These are phyloP conservation scores for Gynochthodes officinalis DNA, from an alignment of 257 asterid genomes.

Conservation along the genomic window DNA sequence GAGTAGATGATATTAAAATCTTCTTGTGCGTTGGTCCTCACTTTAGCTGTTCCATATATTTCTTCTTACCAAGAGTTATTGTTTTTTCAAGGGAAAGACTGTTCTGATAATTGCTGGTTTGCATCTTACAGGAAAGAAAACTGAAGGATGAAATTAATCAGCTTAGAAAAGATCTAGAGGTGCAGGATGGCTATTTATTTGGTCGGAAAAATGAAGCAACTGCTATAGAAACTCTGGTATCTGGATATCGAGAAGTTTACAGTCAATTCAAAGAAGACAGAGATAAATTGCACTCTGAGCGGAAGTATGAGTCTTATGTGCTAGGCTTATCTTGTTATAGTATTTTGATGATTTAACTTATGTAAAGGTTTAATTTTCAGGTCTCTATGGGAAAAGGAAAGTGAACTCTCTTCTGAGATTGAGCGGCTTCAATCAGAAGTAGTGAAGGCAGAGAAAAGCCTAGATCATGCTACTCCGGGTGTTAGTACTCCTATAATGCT, in stretches of 20 bases:
- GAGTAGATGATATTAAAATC: neutral
- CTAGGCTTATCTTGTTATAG: constrained; percentile 9
- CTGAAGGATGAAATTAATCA: constrained; percentile 79
- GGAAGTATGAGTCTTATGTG: constrained; percentile 59
- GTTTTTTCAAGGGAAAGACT: neutral
- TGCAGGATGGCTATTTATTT: constrained; percentile 61
- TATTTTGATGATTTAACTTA: constrained; percentile 24
- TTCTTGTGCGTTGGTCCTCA: neutral
- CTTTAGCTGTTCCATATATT: neutral
- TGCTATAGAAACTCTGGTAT: constrained; percentile 52
- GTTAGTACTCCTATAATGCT: constrained; percentile 46
- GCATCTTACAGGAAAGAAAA: constrained; percentile 60
- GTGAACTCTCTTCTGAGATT: constrained; percentile 66
- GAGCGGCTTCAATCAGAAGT: constrained; percentile 83
- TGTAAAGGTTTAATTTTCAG: constrained; percentile 34
- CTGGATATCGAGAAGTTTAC: constrained; percentile 74
- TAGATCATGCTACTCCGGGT: constrained; percentile 97
- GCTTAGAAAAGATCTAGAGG: constrained; percentile 59
- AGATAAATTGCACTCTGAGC: constrained; percentile 75
- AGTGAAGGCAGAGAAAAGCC: constrained; percentile 90
- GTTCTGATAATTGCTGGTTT: constrained; percentile 1
- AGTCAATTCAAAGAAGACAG: constrained; percentile 64
- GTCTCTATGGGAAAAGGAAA: constrained; percentile 86
- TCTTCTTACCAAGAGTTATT: neutral
- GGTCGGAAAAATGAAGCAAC: constrained; percentile 68